These are phyloP conservation scores for Magnolia kwangsiensis DNA, from an alignment of 164 flowering plant species.

Conservation along the genomic window DNA sequence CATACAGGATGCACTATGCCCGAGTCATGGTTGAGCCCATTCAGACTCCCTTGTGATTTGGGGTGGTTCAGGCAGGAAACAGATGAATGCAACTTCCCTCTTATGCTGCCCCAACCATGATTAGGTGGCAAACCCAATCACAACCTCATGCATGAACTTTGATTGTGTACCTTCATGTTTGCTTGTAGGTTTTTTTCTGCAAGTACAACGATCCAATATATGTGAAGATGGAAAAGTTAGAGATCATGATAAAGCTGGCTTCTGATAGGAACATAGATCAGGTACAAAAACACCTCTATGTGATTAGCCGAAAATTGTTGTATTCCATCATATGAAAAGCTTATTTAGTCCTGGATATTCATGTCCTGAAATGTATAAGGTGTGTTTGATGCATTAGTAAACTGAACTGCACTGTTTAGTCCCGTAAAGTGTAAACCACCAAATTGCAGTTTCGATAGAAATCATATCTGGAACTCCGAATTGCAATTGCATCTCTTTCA, in stretches of 20 bases:
- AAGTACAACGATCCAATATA: slow-evolving; percentile 98
- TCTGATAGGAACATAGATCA: slow-evolving; percentile 98
- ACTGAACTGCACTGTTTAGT: neutral
- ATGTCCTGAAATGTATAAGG: neutral
- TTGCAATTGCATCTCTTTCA: too few relatives aligned
- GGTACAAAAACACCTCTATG: slow-evolving; percentile 34
- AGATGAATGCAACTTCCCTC: neutral
- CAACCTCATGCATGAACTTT: neutral
- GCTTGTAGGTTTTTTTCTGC: slow-evolving; percentile 89
- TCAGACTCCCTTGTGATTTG: neutral
- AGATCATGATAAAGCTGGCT: slow-evolving; percentile 98
- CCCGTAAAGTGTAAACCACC: neutral
- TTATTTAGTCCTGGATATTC: neutral
- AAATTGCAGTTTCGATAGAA: neutral
- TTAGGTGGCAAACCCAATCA: neutral
- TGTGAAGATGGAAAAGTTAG: slow-evolving; percentile 95
- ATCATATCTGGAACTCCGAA: too few relatives aligned
- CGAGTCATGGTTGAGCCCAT: neutral
- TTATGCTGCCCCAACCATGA: neutral
- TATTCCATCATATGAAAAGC: neutral
- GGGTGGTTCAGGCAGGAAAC: neutral
- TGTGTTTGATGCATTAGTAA: neutral
- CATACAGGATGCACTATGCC: neutral
- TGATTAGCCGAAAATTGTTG: neutral
- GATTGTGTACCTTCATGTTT: neutral